A percentile compares a stretch with the other conserved stretches of the same genome.
phyloP scores from a whole-genome alignment of 371 early-diverging fungal genomes.

The Mortierella sp. region DNA sequence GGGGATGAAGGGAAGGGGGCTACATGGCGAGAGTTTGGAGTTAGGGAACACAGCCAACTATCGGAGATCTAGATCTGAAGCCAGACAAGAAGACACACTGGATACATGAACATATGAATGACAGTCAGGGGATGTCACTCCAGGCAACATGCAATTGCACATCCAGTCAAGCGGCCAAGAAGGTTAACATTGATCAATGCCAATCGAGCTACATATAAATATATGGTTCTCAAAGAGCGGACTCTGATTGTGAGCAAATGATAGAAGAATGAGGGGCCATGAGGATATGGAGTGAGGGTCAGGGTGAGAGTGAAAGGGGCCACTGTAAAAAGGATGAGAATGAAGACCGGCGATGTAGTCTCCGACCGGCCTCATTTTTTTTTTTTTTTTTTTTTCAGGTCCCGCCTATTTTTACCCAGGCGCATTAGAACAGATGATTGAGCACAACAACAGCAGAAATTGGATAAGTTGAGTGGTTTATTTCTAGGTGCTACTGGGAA shows the following conservation, averaged over 20 bases:
- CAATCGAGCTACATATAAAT: too few relatives aligned
- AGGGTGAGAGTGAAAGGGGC: too few relatives aligned
- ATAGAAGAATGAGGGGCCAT: background rate
- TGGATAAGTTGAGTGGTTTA: background rate
- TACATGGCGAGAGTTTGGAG: background rate
- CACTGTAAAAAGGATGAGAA: background rate
- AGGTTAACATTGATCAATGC: too few relatives aligned
- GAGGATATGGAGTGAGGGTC: background rate
- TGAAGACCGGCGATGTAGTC: background rate
- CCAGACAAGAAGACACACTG: background rate
- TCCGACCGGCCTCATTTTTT: background rate
- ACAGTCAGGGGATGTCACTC: background rate
- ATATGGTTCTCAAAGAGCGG: too few relatives aligned
- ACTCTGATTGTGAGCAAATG: too few relatives aligned
- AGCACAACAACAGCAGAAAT: background rate
- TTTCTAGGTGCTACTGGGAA: background rate
- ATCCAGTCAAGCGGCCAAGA: too few relatives aligned
- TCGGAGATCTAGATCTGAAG: background rate
- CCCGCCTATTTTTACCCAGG: slow-evolving; percentile 1
- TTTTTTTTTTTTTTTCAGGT: background rate
- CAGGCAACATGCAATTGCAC: background rate
- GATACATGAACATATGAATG: background rate
- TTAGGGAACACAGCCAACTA: background rate
- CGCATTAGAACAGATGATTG: background rate
- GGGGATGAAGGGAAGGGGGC: background rate